Evolutionary conservation across 176 grass and related monocot species (phyloP).

Genomic region (Avena insularis): DNA sequence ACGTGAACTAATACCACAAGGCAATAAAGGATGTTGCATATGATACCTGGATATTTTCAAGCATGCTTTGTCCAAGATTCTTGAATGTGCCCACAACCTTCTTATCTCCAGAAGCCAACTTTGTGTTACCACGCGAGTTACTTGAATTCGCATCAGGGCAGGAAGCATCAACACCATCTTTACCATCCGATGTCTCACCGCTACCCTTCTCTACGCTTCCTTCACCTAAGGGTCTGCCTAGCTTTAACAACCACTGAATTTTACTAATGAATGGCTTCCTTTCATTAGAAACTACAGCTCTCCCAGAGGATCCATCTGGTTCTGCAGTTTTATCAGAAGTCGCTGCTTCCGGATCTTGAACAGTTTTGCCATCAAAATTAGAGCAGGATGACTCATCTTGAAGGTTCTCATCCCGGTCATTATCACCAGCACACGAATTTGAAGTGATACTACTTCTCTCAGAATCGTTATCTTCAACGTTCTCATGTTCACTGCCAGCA

Average conservation of each 20-base stretch:
- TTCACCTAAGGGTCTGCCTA: constrained; percentile 64
- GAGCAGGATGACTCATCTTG: constrained; percentile 45
- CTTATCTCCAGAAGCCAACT: constrained; percentile 72
- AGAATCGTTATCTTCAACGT: constrained; percentile 61
- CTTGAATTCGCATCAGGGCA: constrained; percentile 42
- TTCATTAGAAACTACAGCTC: constrained; percentile 52
- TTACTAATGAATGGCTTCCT: constrained; percentile 72
- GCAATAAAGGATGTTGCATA: neutral
- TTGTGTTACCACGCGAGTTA: constrained; percentile 21
- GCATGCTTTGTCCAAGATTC: constrained; percentile 91
- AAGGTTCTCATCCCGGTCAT: constrained; percentile 54
- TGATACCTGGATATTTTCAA: constrained; percentile 93
- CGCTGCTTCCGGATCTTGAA: constrained; percentile 45
- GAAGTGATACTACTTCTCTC: constrained; percentile 80
- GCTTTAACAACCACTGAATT: constrained; percentile 79
- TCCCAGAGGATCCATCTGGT: constrained; percentile 43
- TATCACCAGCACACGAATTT: constrained; percentile 65
- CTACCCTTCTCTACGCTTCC: constrained; percentile 48
- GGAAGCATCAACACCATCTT: constrained; percentile 27
- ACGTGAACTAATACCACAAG: neutral
- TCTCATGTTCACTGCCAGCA: constrained; percentile 53
- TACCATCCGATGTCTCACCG: constrained; percentile 34
- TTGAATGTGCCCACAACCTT: constrained; percentile 72
- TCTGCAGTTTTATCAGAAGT: constrained; percentile 18
- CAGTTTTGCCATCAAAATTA: constrained; percentile 36